Evolutionary conservation across 169 alveolate genomes (phyloP).

Genomic region (Eimeria necatrix): DNA sequence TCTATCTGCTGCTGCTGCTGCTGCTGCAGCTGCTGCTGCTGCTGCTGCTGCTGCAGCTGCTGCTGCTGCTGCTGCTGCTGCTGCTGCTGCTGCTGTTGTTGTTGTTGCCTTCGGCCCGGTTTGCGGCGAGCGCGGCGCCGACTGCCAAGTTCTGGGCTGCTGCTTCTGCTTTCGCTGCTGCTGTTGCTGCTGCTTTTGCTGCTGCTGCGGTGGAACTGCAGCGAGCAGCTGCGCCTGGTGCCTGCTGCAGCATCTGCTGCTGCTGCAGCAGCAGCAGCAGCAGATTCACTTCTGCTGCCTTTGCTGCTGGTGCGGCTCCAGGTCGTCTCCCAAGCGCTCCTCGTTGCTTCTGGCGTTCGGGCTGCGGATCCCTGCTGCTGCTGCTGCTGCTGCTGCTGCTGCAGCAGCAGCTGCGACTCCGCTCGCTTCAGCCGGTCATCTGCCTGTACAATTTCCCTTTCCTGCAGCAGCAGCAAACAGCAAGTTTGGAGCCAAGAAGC

Average conservation of each 20-base stretch:
- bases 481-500: neutral
- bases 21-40: neutral
- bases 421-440: constrained; percentile 6
- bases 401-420: constrained; percentile 7
- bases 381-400: constrained; percentile 53
- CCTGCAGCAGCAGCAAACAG: constrained; percentile 61
- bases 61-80: neutral
- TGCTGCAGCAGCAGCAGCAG: neutral
- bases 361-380: constrained; percentile 7
- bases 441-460: constrained; percentile 17
- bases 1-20: neutral
- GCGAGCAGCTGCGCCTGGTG: neutral
- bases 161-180: neutral
- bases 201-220: neutral
- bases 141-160: too few relatives aligned
- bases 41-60: neutral
- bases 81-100: neutral
- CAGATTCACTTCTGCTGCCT: too few relatives aligned
- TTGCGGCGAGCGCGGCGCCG: too few relatives aligned
- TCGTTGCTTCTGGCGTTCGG: neutral
- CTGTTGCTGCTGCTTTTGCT: neutral
- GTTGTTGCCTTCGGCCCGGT: too few relatives aligned
- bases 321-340: neutral
- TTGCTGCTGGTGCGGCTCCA: neutral
- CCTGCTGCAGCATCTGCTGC: neutral